Base-by-base conservation (phyloP, 2,329 filamentous ascomycete genomes). In the Chaetomiaceae sp. region DNA sequence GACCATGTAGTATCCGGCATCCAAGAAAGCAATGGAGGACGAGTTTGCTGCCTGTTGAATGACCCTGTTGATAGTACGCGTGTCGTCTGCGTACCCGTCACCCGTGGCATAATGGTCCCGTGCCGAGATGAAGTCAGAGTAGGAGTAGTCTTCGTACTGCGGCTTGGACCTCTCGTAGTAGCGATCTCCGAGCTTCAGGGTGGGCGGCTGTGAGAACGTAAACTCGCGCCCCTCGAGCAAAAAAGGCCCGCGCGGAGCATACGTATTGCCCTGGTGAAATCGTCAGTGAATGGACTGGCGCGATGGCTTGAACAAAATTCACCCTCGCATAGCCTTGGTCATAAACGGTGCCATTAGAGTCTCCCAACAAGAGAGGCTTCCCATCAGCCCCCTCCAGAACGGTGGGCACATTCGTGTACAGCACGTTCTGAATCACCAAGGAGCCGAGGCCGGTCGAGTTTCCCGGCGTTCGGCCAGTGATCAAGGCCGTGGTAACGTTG, bases 81-180 rank as follows among this genome's bases (percentile, higher is more conserved):
- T 65, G 61, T 90, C 86, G 55, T 92, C 87, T 0, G 83, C 82
- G 0, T 67, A 63, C 21, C 85, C 87, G 57, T 92, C 85, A 59
- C 86, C 86, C 63, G 76, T 79, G 41, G 85, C 85, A 48, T 85
- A 83, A 33, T 73, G 73, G 14, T 72, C 71, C 60, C 82, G 84
- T 62, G 84, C 76, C 56, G 78, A 83, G 59, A 85, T 65, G 59
- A 87, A 85, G 9, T 74, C 70, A 5, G 69, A 72, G 7, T 73
- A 70, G 19, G 78, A 64, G 13, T 76, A 62, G 34, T 70, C 66
- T 56, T 80, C 76, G 61, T 88, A 88, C 58, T 86, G 78, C 8
- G 85, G 85, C 71, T 85, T 86, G 55, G 81, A 79, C 19, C 60
- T 55, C 45, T 60, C 59, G 40, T 62, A 64, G 50, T 88, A 81